Conservation (phyloP, 192 early-diverging fungal species). For the Jimgerdemannia flammicorona region DNA sequence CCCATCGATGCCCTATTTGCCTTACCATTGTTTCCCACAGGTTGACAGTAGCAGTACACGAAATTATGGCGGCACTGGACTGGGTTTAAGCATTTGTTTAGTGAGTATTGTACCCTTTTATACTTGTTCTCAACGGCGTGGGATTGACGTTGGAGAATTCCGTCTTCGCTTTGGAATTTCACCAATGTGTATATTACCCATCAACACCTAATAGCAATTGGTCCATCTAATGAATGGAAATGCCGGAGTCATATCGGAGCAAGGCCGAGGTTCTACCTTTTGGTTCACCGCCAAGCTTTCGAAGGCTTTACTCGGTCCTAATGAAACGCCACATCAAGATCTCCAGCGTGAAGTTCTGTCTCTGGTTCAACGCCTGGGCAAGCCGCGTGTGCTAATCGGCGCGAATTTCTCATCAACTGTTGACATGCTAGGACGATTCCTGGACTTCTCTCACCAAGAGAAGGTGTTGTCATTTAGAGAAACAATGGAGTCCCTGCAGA, state of each 20-base stretch:
- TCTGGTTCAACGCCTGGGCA: not conserved
- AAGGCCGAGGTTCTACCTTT: slow-evolving; percentile 44
- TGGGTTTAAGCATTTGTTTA: not conserved
- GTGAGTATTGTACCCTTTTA: not conserved
- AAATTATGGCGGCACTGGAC: slow-evolving; percentile 42
- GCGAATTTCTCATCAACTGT: slow-evolving; percentile 14
- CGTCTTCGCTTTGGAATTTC: slow-evolving; percentile 49
- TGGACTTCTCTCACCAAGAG: slow-evolving; percentile 5
- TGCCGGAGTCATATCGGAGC: slow-evolving; percentile 38
- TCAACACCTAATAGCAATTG: slow-evolving; percentile 43
- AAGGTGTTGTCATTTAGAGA: slow-evolving; percentile 10
- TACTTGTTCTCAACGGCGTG: not conserved
- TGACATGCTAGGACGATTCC: slow-evolving; percentile 16
- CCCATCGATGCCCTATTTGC: not conserved
- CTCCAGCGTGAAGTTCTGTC: not conserved
- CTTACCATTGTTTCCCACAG: slow-evolving; percentile 43
- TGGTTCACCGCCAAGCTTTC: slow-evolving; percentile 41
- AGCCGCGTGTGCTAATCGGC: slow-evolving; percentile 3
- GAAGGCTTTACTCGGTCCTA: slow-evolving; percentile 4
- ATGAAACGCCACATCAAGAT: slow-evolving; percentile 3
- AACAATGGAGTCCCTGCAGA: not conserved
- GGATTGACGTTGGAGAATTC: not conserved
- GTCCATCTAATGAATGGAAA: slow-evolving; percentile 59
- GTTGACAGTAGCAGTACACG: slow-evolving; percentile 61
- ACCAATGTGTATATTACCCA: slow-evolving; percentile 59